These are phyloP conservation scores for Cytospora schulzeri DNA, from an alignment of 2,329 filamentous ascomycete species.

Conservation along the genomic window DNA sequence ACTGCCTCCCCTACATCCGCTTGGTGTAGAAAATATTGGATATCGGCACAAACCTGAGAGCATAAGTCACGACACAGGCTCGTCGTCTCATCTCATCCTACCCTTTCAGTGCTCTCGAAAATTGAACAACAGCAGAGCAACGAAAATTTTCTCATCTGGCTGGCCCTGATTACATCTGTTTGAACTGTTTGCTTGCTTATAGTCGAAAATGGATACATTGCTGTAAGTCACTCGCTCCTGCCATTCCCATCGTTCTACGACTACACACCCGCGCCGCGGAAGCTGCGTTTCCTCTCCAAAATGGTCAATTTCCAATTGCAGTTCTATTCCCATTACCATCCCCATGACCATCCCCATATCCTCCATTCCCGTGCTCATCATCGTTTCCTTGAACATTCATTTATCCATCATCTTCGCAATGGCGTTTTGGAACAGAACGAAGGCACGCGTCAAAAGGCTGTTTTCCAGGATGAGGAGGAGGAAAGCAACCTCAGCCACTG, in stretches of 20 bases:
- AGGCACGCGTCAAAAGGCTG: background rate
- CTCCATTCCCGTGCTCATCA: too few relatives aligned
- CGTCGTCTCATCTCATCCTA: background rate
- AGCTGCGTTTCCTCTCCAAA: background rate
- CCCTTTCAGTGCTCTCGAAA: constrained; percentile 1
- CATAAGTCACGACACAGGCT: background rate
- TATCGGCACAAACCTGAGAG: background rate
- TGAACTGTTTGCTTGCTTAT: constrained; percentile 3
- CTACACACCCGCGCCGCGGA: background rate
- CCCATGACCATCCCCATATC: background rate
- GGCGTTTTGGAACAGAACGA: background rate
- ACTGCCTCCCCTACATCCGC: background rate
- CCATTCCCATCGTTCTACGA: background rate
- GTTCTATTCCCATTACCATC: constrained; percentile 2
- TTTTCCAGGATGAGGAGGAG: background rate
- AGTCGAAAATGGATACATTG: constrained; percentile 36
- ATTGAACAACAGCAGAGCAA: background rate
- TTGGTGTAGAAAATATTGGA: background rate
- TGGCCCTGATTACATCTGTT: background rate
- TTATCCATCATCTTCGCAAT: background rate
- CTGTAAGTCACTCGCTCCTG: constrained; percentile 33
- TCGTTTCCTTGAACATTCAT: background rate
- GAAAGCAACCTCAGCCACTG: background rate
- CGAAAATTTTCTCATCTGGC: background rate
- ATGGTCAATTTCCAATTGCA: background rate